phyloP scores from a whole-genome alignment of 2,329 filamentous ascomycete genomes.

The Zymoseptoria passerinii region DNA sequence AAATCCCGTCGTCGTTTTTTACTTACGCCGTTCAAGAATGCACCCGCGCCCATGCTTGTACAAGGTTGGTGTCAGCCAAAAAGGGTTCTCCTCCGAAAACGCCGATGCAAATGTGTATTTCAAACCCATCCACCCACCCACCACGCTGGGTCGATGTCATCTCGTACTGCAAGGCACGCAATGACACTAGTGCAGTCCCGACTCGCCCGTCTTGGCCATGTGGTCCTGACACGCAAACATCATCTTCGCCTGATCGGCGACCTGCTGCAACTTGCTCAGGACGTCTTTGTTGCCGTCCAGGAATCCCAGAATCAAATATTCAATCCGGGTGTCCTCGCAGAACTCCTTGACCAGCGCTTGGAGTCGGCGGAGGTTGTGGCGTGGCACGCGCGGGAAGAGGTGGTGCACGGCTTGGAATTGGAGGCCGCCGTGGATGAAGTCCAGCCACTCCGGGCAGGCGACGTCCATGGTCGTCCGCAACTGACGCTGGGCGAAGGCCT shows the following conservation, averaged over 20 bases:
- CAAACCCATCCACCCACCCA: background rate
- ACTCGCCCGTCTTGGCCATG: conserved; percentile 33
- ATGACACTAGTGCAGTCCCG: background rate
- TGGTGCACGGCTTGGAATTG: conserved; percentile 69
- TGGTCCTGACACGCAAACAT: conserved; percentile 47
- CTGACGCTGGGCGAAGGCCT: conserved; percentile 62
- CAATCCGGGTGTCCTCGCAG: conserved; percentile 55
- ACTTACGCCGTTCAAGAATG: too few relatives aligned
- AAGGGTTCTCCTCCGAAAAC: too few relatives aligned
- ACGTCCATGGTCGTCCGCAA: conserved; percentile 67
- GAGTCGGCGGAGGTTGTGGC: conserved; percentile 57
- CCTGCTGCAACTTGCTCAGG: conserved; percentile 47
- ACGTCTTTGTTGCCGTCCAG: conserved; percentile 54
- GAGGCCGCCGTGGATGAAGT: conserved; percentile 63
- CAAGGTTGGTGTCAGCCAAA: too few relatives aligned
- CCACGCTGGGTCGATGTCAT: too few relatives aligned
- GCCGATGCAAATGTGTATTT: background rate
- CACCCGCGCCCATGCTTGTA: too few relatives aligned
- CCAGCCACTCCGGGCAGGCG: conserved; percentile 62
- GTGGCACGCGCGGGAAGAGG: conserved; percentile 58
- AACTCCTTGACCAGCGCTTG: conserved; percentile 56
- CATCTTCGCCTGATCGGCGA: conserved; percentile 53
- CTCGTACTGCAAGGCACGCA: background rate
- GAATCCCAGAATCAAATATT: conserved; percentile 55
- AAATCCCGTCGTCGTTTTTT: too few relatives aligned